These are phyloP conservation scores for Brachypodium distachyon DNA, from an alignment of 202 grass and related monocot species.

Conservation along the genomic window DNA sequence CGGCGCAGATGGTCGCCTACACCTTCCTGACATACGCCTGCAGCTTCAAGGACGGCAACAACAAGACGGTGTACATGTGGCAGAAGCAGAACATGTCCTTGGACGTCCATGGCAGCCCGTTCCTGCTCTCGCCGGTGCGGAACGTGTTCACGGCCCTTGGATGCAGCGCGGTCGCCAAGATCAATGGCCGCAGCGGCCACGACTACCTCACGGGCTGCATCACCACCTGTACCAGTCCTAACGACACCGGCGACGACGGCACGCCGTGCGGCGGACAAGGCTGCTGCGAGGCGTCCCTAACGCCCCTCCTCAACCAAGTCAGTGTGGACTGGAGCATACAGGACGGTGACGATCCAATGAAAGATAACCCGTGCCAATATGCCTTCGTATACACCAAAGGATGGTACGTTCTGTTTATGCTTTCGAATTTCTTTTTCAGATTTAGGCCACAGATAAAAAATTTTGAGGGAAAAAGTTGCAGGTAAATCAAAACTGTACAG, in stretches of 20 bases:
- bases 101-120: neutral
- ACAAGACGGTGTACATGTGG: no score
- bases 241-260: neutral
- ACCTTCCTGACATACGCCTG: neutral
- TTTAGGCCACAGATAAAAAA: no score
- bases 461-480: no score
- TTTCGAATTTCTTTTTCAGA: no score
- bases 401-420: no score
- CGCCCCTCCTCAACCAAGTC: neutral
- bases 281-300: neutral
- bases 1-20: neutral
- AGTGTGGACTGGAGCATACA: fast-evolving
- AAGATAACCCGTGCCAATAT: neutral
- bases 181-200: fast-evolving
- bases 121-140: neutral
- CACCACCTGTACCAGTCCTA: neutral
- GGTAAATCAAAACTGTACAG: no score
- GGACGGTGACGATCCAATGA: no score
- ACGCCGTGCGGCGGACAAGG: neutral
- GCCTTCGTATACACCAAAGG: neutral
- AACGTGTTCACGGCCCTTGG: constrained; percentile 6
- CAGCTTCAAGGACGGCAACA: neutral
- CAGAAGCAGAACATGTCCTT: neutral
- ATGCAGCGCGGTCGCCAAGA: neutral
- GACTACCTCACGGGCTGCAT: neutral